Evolutionary conservation across 805 yeast genomes (phyloP), one percentile per base, ranked within the genome.

Genomic region (Trichomonascus vanleenenianus): DNA sequence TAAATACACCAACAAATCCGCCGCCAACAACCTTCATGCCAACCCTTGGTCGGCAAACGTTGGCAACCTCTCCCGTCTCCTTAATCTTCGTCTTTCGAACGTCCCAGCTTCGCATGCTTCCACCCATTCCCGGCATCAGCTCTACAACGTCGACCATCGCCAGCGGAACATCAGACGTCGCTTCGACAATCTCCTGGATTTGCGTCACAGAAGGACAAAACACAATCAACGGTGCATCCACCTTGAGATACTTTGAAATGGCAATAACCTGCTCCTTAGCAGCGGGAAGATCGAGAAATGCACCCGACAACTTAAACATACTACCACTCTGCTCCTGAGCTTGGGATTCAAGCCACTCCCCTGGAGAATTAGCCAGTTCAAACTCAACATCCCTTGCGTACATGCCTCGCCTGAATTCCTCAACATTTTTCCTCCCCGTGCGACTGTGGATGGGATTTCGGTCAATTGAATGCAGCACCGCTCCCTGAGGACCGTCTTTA

Each of bases 31-130:
- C 63, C 49, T 67, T 62, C 2, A 62, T 55, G 0, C 77, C 78
- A 20, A 74, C 78, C 52, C 67, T 70, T 2, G 79, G 79, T 50
- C 78, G 60, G 42, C 76, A 73, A 3, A 73, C 75, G 46, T 65
- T 56, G 1, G 67, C 75, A 3, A 57, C 54, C 33, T 66, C 65
- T 2, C 70, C 70, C 1, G 69, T 65, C 3, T 67, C 64, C 55
- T 68, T 64, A n/a, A 71, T 63, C 2, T 54, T 47, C 1, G 75
- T 56, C 32, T 58, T 57, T 40, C 76, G 57, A 1, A 73, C 60
- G 49, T 75, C 78, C 79, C 79, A 75, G 40, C 71, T 75, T 49
- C 72, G 67, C 47, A 74, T 53, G 0, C 77, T 76, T 18, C 77
- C 78, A 1, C 76, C 76, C 30, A 68, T 71, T 4, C 78, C 77